Evolutionary conservation across 2,329 filamentous ascomycete species (phyloP).

Genomic region (Mycosphaerella arachidis): DNA sequence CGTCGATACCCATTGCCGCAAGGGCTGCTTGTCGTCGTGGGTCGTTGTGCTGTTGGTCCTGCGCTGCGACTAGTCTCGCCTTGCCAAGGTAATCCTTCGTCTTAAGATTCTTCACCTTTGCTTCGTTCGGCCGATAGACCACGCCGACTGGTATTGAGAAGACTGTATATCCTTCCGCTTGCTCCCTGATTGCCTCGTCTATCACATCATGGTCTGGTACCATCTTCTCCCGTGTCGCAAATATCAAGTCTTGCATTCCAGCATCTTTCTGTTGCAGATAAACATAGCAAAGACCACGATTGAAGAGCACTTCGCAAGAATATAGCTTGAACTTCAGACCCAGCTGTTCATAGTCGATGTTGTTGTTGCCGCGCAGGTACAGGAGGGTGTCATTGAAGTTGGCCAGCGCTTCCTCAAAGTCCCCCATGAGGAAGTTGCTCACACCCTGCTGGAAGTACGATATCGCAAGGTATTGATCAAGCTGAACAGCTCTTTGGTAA

Average conservation of each 20-base stretch:
- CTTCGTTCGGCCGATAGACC: constrained; percentile 90
- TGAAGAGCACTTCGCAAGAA: constrained; percentile 96
- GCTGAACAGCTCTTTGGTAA: constrained; percentile 83
- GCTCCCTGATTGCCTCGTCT: constrained; percentile 89
- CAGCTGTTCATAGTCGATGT: constrained; percentile 96
- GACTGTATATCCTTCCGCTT: constrained; percentile 96
- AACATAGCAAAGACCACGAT: constrained; percentile 93
- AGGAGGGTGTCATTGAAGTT: constrained; percentile 98
- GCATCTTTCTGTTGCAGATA: constrained; percentile 88
- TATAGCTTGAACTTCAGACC: constrained; percentile 94
- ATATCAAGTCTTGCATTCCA: constrained; percentile 85
- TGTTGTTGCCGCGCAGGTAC: constrained; percentile 90
- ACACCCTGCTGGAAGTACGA: constrained; percentile 98
- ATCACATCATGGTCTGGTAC: constrained; percentile 97
- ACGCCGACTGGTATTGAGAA: constrained; percentile 97
- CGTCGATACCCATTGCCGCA: constrained; percentile 60
- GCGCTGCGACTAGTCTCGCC: constrained; percentile 81
- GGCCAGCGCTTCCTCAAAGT: constrained; percentile 93
- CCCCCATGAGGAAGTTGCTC: constrained; percentile 92
- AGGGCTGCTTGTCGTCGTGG: constrained; percentile 30
- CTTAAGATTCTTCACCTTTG: constrained; percentile 97
- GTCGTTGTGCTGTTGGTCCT: constrained; percentile 27
- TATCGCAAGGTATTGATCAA: constrained; percentile 94
- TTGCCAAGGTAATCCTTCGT: constrained; percentile 97
- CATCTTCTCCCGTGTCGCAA: constrained; percentile 91